phyloP scores from a whole-genome alignment of 257 asterid species.

The Ocimum tenuiflorum region DNA sequence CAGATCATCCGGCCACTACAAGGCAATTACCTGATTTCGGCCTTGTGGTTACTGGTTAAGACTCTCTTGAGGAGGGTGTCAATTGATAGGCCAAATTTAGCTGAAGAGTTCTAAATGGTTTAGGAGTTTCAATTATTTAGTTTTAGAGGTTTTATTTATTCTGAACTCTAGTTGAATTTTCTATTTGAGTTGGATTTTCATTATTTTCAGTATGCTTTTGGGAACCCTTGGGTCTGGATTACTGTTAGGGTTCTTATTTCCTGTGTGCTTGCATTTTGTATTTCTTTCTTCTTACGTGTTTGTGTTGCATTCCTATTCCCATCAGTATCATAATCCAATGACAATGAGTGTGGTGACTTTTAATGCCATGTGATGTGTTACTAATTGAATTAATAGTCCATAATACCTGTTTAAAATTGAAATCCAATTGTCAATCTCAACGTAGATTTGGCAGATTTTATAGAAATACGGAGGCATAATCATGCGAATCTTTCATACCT shows the following conservation, averaged over 20 bases:
- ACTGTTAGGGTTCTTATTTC: too few relatives aligned
- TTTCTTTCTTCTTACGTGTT: too few relatives aligned
- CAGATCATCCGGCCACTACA: too few relatives aligned
- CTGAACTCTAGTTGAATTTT: too few relatives aligned
- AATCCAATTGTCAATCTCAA: not conserved
- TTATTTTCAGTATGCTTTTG: too few relatives aligned
- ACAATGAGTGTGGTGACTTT: not conserved
- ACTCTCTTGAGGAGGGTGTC: not conserved
- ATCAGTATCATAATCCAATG: not conserved
- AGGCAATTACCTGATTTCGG: not conserved
- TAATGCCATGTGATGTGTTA: constrained; percentile 7
- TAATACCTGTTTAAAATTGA: not conserved
- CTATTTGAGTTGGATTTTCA: too few relatives aligned
- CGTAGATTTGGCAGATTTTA: not conserved
- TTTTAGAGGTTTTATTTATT: too few relatives aligned
- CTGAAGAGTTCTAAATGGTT: too few relatives aligned
- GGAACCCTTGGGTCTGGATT: too few relatives aligned
- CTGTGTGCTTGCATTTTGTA: too few relatives aligned
- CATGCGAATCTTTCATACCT: not conserved
- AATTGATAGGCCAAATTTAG: not conserved
- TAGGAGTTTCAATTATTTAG: too few relatives aligned
- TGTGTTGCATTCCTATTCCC: too few relatives aligned
- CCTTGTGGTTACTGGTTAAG: not conserved
- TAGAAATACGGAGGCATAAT: not conserved
- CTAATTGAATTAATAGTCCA: not conserved